Evolutionary conservation across 768 basidiomycete genomes (phyloP).

Genomic region (Amanita pallidorosea): DNA sequence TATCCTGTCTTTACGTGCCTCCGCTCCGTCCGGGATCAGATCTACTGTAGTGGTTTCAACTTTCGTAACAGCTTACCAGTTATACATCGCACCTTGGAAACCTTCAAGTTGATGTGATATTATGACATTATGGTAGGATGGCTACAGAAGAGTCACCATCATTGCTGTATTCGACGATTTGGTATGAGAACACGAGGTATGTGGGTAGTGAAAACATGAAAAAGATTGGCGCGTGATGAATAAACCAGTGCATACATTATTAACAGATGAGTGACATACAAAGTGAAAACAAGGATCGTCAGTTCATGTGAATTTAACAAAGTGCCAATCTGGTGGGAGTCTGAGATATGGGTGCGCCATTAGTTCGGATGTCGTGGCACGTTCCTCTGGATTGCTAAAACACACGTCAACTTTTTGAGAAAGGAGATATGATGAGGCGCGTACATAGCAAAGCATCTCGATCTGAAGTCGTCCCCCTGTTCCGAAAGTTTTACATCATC

Average conservation of each 20-base stretch:
- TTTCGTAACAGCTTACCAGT: neutral
- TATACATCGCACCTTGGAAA: slow-evolving; percentile 6
- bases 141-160: slow-evolving; percentile 29
- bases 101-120: slow-evolving; percentile 20
- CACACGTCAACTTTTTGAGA: slow-evolving; percentile 4
- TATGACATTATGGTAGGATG: slow-evolving; percentile 22
- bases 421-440: slow-evolving; percentile 14
- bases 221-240: slow-evolving; percentile 10
- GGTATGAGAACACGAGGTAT: slow-evolving; percentile 14
- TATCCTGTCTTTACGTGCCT: too few species aligned
- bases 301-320: slow-evolving; percentile 50
- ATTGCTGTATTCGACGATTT: slow-evolving; percentile 20
- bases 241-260: slow-evolving; percentile 5
- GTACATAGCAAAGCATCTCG: slow-evolving; percentile 83
- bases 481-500: slow-evolving; percentile 66
- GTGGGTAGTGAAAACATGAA: slow-evolving; percentile 5
- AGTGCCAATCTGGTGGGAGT: slow-evolving; percentile 65
- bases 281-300: slow-evolving; percentile 12
- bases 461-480: slow-evolving; percentile 77
- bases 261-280: slow-evolving; percentile 7
- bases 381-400: slow-evolving; percentile 68
- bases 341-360: slow-evolving; percentile 70
- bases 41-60: neutral
- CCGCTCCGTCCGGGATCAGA: neutral
- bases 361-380: slow-evolving; percentile 72